A percentile compares a stretch with the other conserved stretches of the same genome.
Conservation (phyloP, 208 protist species). For the Crithidia expoeki region DNA sequence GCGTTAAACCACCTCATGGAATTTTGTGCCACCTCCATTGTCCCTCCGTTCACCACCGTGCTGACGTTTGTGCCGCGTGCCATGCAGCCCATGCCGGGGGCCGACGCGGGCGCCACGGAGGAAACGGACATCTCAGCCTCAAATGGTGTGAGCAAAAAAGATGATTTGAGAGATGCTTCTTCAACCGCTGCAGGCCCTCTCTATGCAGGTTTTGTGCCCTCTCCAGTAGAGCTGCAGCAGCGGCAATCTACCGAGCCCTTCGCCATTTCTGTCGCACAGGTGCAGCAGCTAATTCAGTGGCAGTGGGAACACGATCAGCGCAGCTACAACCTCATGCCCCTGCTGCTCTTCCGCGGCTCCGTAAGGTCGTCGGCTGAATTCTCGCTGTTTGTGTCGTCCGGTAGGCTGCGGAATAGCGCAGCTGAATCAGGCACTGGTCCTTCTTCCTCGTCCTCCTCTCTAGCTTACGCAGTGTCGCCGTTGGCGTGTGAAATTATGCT, state of each 20-base stretch:
- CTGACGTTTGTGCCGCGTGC: conserved; percentile 33
- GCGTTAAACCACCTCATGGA: conserved; percentile 17
- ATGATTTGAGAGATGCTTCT: not conserved
- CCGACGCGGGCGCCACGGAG: conserved; percentile 24
- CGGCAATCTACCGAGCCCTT: conserved; percentile 40
- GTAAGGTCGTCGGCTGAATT: conserved; percentile 32
- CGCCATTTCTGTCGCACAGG: conserved; percentile 56
- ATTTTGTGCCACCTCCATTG: not conserved
- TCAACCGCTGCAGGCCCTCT: conserved; percentile 13
- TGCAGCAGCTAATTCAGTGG: conserved; percentile 78
- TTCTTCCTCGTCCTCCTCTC: too few relatives aligned
- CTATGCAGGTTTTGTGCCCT: conserved; percentile 54
- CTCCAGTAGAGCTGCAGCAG: conserved; percentile 56
- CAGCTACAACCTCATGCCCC: conserved; percentile 56
- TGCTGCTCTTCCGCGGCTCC: conserved; percentile 47
- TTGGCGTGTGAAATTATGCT: conserved; percentile 62
- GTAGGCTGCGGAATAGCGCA: not conserved
- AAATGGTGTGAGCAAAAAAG: not conserved
- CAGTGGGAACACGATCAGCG: conserved; percentile 81
- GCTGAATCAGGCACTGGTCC: too few relatives aligned
- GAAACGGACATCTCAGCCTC: not conserved
- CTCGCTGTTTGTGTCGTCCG: not conserved
- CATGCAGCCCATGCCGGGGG: conserved; percentile 33
- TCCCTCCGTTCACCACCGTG: conserved; percentile 36
- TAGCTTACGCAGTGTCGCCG: conserved; percentile 46